These are phyloP conservation scores for Coccinonectria pachysandricola DNA, from an alignment of 2,329 filamentous ascomycete species.

Conservation along the genomic window DNA sequence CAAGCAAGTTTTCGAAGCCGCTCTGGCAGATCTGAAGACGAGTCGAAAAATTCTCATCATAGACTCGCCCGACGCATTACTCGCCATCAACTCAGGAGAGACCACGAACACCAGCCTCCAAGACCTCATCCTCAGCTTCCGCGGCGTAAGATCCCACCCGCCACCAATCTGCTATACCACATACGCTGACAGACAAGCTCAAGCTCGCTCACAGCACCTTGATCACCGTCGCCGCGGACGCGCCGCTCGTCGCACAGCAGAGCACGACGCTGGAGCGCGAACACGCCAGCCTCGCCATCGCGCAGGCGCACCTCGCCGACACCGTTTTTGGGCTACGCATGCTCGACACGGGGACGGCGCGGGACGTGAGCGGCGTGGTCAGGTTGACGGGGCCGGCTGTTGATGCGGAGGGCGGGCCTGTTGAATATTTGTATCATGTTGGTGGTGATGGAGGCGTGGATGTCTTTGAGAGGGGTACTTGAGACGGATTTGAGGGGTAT, in stretches of 20 bases:
- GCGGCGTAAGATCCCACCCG: constrained; percentile 44
- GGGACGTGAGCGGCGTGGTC: constrained; percentile 82
- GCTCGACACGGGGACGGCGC: constrained; percentile 79
- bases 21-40: constrained; percentile 25
- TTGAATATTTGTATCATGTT: constrained; percentile 74
- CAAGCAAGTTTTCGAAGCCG: constrained; percentile 27
- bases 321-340: constrained; percentile 61
- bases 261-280: constrained; percentile 57
- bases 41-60: constrained; percentile 46
- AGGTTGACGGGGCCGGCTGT: constrained; percentile 49
- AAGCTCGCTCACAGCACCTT: constrained; percentile 56
- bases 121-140: constrained; percentile 46
- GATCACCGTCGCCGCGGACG: constrained; percentile 61
- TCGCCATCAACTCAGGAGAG: constrained; percentile 45
- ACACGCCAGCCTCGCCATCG: constrained; percentile 60
- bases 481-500: constrained; percentile 3
- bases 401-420: constrained; percentile 36
- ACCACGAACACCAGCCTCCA: constrained; percentile 37
- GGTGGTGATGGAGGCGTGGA: constrained; percentile 67
- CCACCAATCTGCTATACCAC: background rate
- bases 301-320: constrained; percentile 65
- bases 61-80: constrained; percentile 55
- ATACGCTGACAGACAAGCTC: too few species aligned
- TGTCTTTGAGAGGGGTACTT: constrained; percentile 70
- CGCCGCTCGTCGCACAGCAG: constrained; percentile 53